These are phyloP conservation scores for Fragaria vesca DNA, from an alignment of 306 rosid species.

Conservation along the genomic window DNA sequence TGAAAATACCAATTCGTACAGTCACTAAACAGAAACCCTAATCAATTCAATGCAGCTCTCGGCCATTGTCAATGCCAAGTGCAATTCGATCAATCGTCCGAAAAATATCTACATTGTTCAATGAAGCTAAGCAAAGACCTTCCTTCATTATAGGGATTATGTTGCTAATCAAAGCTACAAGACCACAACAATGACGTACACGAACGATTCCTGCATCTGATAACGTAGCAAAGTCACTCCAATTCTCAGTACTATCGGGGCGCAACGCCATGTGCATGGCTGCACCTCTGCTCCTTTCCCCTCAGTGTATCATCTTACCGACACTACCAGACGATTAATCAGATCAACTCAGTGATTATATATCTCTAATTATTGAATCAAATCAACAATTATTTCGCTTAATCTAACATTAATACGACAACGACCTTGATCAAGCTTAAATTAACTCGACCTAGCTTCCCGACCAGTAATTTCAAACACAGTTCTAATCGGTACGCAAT, in stretches of 20 bases:
- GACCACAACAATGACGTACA: not conserved
- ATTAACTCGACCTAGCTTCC: not conserved
- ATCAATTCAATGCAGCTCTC: not conserved
- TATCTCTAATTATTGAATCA: not conserved
- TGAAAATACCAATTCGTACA: not conserved
- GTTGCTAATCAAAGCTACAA: slow-evolving; percentile 8
- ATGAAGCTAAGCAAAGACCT: not conserved
- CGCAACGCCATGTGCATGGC: slow-evolving; percentile 6
- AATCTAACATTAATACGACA: not conserved
- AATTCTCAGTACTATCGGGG: not conserved
- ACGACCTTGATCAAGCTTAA: not conserved
- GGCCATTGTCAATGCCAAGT: not conserved
- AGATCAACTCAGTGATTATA: not conserved
- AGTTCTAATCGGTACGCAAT: not conserved
- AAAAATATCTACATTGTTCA: no score
- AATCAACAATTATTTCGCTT: not conserved
- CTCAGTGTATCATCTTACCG: slow-evolving; percentile 10
- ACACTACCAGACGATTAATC: slow-evolving; percentile 1
- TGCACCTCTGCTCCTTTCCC: not conserved
- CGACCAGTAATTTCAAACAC: not conserved
- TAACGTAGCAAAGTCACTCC: not conserved
- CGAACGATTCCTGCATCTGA: not conserved
- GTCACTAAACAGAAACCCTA: not conserved
- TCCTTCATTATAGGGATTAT: slow-evolving; percentile 10
- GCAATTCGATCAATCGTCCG: not conserved